phyloP scores from a whole-genome alignment of 345 rosid species.

The Nephelium lappaceum region DNA sequence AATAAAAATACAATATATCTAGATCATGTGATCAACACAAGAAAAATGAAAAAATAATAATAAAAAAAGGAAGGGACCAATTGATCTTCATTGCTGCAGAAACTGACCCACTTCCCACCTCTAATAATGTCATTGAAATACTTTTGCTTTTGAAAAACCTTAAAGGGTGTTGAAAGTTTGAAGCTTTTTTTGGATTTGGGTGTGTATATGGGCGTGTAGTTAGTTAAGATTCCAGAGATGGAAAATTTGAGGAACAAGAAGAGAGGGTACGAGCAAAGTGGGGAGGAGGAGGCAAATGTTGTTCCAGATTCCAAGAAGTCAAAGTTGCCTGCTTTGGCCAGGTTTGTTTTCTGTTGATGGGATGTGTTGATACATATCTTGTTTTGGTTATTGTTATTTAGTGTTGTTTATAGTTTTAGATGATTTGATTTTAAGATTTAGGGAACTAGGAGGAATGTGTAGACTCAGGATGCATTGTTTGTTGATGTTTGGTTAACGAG shows the following conservation, averaged over 20 bases:
- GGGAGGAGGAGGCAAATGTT: slow-evolving; percentile 49
- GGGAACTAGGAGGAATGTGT: neutral
- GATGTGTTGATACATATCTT: neutral
- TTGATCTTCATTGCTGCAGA: slow-evolving; percentile 13
- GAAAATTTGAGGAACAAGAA: slow-evolving; percentile 70
- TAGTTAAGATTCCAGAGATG: slow-evolving; percentile 46
- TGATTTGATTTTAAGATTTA: neutral
- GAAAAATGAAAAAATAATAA: neutral
- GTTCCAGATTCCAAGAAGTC: slow-evolving; percentile 67
- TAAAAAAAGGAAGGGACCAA: neutral
- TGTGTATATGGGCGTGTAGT: slow-evolving; percentile 25
- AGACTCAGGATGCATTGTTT: neutral
- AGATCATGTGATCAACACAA: slow-evolving; percentile 18
- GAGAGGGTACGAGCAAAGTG: slow-evolving; percentile 56
- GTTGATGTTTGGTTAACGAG: neutral
- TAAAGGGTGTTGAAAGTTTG: slow-evolving; percentile 4
- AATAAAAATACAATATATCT: slow-evolving; percentile 7
- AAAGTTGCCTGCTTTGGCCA: slow-evolving; percentile 81
- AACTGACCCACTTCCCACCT: slow-evolving; percentile 20
- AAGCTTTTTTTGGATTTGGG: slow-evolving; percentile 5
- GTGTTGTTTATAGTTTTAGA: neutral
- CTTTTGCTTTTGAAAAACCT: neutral
- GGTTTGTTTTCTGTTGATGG: slow-evolving; percentile 41
- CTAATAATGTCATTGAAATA: slow-evolving; percentile 4
- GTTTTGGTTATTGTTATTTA: neutral